A percentile compares a stretch with the other conserved stretches of the same genome.
These are phyloP conservation scores for Byssochlamys sp. DNA, from an alignment of 2,329 filamentous ascomycete genomes.

Conservation along the genomic window DNA sequence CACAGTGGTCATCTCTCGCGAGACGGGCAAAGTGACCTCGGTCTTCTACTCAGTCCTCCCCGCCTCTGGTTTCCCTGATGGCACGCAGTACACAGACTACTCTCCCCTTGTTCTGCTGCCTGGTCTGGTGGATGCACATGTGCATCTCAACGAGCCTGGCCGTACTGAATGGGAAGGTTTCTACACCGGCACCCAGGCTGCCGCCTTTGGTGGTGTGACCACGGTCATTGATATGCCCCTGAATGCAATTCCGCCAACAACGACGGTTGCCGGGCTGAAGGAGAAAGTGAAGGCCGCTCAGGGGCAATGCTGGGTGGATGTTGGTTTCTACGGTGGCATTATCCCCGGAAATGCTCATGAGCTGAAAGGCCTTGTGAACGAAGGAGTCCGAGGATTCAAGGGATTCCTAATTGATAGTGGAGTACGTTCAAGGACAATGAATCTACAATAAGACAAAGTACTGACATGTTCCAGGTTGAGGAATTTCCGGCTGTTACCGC, in stretches of 20 bases:
- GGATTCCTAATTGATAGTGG: slow-evolving; percentile 95
- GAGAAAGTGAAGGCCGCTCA: slow-evolving; percentile 76
- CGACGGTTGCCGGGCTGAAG: slow-evolving; percentile 68
- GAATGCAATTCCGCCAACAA: slow-evolving; percentile 93
- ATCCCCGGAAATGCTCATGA: slow-evolving; percentile 79
- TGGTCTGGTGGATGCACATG: slow-evolving; percentile 89
- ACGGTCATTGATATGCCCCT: slow-evolving; percentile 96
- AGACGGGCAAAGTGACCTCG: slow-evolving; percentile 73
- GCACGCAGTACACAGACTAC: slow-evolving; percentile 69
- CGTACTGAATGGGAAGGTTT: slow-evolving; percentile 98
- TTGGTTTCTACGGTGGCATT: slow-evolving; percentile 95
- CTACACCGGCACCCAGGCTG: slow-evolving; percentile 84
- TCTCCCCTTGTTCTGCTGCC: slow-evolving; percentile 77
- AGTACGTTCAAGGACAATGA: slow-evolving; percentile 45
- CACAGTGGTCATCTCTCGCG: slow-evolving; percentile 67
- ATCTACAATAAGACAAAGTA: neutral
- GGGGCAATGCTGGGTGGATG: slow-evolving; percentile 93
- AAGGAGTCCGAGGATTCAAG: slow-evolving; percentile 90
- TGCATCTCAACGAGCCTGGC: slow-evolving; percentile 93
- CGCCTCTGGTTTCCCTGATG: slow-evolving; percentile 59
- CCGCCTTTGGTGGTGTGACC: slow-evolving; percentile 89
- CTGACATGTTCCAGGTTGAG: slow-evolving; percentile 55
- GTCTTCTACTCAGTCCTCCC: slow-evolving; percentile 68
- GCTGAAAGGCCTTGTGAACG: slow-evolving; percentile 68
- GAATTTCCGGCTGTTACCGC: slow-evolving; percentile 90